These are phyloP conservation scores for Cryptosporidium sp. DNA, from an alignment of 169 alveolate genomes.

Conservation along the genomic window DNA sequence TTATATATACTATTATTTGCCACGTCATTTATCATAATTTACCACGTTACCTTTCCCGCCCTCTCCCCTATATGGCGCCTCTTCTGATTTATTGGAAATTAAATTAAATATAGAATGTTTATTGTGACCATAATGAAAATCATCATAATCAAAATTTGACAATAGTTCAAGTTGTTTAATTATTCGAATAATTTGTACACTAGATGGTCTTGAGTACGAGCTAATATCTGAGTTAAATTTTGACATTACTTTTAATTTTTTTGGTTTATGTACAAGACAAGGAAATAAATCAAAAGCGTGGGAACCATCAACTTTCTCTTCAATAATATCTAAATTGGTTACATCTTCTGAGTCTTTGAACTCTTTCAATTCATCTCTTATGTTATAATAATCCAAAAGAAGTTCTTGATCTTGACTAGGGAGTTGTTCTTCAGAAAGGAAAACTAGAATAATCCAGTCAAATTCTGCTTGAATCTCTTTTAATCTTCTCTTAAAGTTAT, in stretches of 20 bases:
- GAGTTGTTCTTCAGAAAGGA: conserved; percentile 24
- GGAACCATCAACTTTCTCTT: neutral
- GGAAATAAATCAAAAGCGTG: conserved; percentile 9
- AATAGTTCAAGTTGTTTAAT: neutral
- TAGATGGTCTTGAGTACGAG: conserved; percentile 22
- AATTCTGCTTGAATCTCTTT: conserved; percentile 23
- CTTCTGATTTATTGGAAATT: neutral
- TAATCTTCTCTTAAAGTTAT: conserved; percentile 27
- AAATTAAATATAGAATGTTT: neutral
- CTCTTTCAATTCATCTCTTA: neutral
- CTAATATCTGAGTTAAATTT: neutral
- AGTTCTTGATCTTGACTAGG: conserved; percentile 43
- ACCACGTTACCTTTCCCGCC: neutral
- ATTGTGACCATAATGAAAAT: neutral
- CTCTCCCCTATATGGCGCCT: neutral
- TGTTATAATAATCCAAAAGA: conserved; percentile 20
- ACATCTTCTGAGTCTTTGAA: neutral
- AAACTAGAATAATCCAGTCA: conserved; percentile 25
- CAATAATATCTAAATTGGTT: neutral
- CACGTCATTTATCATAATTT: too few relatives aligned
- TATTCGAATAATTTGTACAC: neutral
- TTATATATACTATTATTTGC: too few relatives aligned
- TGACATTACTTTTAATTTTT: neutral
- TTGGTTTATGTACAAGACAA: conserved; percentile 22
- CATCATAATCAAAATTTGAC: neutral